Percentiles rank a stretch among this genome's conserved stretches.
Evolutionary conservation across 2,329 filamentous ascomycete species (phyloP).

Genomic region (Curvularia sp.): DNA sequence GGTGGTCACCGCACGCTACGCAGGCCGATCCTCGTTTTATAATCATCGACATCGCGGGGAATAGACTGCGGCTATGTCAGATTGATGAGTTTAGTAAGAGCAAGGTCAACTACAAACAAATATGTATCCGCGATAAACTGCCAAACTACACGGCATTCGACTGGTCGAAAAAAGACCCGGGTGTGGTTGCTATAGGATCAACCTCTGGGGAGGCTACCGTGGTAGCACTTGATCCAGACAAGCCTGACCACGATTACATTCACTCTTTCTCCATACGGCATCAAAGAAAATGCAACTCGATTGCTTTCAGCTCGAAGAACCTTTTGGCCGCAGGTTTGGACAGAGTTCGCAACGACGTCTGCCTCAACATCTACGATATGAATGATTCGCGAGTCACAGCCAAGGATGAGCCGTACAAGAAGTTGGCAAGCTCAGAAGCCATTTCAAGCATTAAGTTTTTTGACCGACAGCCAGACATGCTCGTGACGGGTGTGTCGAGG

Average conservation of each 20-base stretch:
- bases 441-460: constrained; percentile 86
- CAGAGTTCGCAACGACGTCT: constrained; percentile 80
- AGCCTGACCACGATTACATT: constrained; percentile 53
- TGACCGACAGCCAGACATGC: constrained; percentile 73
- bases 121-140: constrained; percentile 62
- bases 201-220: constrained; percentile 77
- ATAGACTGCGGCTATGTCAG: constrained; percentile 65
- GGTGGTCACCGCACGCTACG: constrained; percentile 67
- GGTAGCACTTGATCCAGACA: constrained; percentile 72
- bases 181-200: constrained; percentile 77
- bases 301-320: constrained; percentile 76
- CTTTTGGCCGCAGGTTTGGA: constrained; percentile 80
- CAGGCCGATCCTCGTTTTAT: constrained; percentile 63
- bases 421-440: constrained; percentile 69
- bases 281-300: constrained; percentile 78
- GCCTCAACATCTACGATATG: constrained; percentile 83
- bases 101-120: constrained; percentile 59
- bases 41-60: constrained; percentile 66
- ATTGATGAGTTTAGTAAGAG: constrained; percentile 50
- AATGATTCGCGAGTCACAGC: constrained; percentile 61
- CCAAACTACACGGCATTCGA: constrained; percentile 70
- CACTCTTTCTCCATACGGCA: constrained; percentile 75
- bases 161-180: constrained; percentile 67
- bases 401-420: constrained; percentile 61
- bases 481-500: constrained; percentile 77